Conservation (phyloP, 768 basidiomycete species). For the Mycena venus region DNA sequence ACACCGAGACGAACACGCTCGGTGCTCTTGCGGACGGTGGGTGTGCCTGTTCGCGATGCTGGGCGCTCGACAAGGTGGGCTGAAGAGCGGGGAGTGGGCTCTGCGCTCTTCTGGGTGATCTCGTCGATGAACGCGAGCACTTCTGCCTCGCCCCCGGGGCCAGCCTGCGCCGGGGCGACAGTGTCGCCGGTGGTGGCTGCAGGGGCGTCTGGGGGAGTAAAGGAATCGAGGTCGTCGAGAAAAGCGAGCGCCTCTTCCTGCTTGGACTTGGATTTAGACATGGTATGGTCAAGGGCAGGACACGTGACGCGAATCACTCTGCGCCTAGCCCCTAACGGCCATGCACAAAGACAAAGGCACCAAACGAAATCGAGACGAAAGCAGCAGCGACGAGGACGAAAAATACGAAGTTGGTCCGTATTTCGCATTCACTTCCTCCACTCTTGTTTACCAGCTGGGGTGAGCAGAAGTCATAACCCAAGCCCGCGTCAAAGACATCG, state of each 20-base stretch:
- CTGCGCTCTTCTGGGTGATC: slow-evolving; percentile 91
- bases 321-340: no score
- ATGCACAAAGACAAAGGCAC: no score
- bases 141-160: slow-evolving; percentile 66
- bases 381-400: no score
- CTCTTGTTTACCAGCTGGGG: no score
- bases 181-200: slow-evolving; percentile 25
- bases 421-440: no score
- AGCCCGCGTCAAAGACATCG: slow-evolving; percentile 1
- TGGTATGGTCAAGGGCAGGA: no score
- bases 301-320: background rate
- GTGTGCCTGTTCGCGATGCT: slow-evolving; percentile 76
- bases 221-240: slow-evolving; percentile 93
- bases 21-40: slow-evolving; percentile 79
- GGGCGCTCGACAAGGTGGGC: slow-evolving; percentile 63
- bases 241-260: slow-evolving; percentile 92
- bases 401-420: no score
- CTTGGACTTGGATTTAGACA: slow-evolving; percentile 77
- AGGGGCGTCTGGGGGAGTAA: slow-evolving; percentile 59
- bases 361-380: no score
- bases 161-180: slow-evolving; percentile 35
- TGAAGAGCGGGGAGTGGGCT: slow-evolving; percentile 72
- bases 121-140: slow-evolving; percentile 95
- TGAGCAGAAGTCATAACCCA: slow-evolving; percentile 15
- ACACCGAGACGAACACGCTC: slow-evolving; percentile 78